Evolutionary conservation across 352 stramenopile species (phyloP).

Genomic region (Globisporangium acanthophoron): DNA sequence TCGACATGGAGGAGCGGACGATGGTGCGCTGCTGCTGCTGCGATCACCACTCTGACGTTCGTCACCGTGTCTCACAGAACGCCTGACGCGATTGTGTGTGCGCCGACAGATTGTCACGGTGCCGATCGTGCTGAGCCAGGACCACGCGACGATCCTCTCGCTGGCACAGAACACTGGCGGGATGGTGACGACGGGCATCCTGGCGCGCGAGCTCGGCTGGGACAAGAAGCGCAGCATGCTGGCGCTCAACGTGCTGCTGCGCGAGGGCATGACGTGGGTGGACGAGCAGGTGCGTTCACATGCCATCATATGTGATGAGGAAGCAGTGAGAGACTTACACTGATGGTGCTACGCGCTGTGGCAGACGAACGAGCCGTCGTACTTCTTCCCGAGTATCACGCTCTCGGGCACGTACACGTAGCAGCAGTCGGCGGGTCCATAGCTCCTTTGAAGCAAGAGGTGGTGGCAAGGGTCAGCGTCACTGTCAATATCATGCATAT

Average conservation of each 20-base stretch:
- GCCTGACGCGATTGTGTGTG: neutral
- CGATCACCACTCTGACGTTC: too few species aligned
- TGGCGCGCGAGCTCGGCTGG: conserved; percentile 84
- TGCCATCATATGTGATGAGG: neutral
- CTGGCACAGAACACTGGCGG: conserved; percentile 85
- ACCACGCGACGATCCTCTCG: conserved; percentile 92
- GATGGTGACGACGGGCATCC: conserved; percentile 84
- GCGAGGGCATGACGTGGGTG: conserved; percentile 96
- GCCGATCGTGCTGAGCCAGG: conserved; percentile 92
- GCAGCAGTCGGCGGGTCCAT: conserved; percentile 5
- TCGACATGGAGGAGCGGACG: conserved; percentile 88
- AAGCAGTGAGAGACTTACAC: neutral
- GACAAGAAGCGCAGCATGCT: conserved; percentile 89
- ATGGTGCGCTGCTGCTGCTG: conserved; percentile 51
- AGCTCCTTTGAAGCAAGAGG: too few species aligned
- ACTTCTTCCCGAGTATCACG: conserved; percentile 86
- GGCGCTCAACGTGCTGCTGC: conserved; percentile 88
- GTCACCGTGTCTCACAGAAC: neutral
- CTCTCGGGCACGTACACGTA: conserved; percentile 73
- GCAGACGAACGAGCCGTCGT: conserved; percentile 61
- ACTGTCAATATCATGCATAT: conserved; percentile 5
- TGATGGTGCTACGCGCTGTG: neutral
- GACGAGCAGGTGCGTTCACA: conserved; percentile 75
- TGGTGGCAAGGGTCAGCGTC: too few species aligned
- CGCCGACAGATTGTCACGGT: conserved; percentile 88